A percentile compares a stretch with the other conserved stretches of the same genome.
Conservation (phyloP, 2,329 filamentous ascomycete genomes). For the Orbilia blumenaviensis region DNA sequence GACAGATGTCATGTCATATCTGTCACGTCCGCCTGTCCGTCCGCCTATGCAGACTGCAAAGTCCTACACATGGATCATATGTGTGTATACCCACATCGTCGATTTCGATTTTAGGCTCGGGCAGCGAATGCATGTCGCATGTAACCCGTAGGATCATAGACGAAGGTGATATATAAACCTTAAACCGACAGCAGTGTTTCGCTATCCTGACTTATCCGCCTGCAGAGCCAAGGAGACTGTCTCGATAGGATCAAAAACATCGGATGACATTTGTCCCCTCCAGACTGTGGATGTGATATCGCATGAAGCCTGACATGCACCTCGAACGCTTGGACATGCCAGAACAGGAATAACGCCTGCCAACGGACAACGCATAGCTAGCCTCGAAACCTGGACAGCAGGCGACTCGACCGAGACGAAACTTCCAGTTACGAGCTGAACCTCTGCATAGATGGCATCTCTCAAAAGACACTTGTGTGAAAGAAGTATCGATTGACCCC, state of each 20-base stretch:
- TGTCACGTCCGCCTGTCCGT: not conserved
- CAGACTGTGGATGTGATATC: constrained; percentile 23
- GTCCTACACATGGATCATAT: constrained; percentile 5
- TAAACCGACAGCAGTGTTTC: constrained; percentile 18
- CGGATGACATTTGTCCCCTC: constrained; percentile 31
- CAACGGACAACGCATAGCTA: constrained; percentile 42
- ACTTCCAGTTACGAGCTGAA: constrained; percentile 6
- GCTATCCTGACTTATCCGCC: constrained; percentile 21
- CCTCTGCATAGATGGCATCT: constrained; percentile 29
- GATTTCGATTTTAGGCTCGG: constrained; percentile 6
- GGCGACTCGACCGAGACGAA: not conserved
- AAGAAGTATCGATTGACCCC: constrained; percentile 25
- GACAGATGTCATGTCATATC: constrained; percentile 11
- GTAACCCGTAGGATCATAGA: constrained; percentile 15
- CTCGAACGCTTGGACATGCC: constrained; percentile 43
- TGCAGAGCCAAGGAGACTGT: not conserved
- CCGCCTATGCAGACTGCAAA: constrained; percentile 5
- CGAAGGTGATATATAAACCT: constrained; percentile 4
- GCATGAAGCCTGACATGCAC: constrained; percentile 41
- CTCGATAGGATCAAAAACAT: constrained; percentile 29
- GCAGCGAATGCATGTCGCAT: not conserved
- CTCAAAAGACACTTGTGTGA: constrained; percentile 9
- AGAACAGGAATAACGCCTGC: constrained; percentile 40
- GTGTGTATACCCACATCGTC: not conserved
- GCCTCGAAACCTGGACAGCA: not conserved